Percentiles rank a stretch among this genome's conserved stretches.
Evolutionary conservation across 2,329 filamentous ascomycete species (phyloP).

Genomic region (Monosporascus sp.): DNA sequence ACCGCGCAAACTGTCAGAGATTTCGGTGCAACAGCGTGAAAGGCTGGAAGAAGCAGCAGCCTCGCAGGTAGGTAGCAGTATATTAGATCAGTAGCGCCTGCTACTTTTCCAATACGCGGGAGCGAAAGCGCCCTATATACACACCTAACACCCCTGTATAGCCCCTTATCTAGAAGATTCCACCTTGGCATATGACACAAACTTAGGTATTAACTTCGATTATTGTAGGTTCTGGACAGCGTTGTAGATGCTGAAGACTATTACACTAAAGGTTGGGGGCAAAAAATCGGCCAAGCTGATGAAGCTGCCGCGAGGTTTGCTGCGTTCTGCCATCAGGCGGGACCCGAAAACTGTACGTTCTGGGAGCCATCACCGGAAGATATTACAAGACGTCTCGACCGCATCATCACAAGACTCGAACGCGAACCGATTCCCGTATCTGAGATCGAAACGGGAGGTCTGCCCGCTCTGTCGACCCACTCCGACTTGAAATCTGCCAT

Average conservation of each 20-base stretch:
- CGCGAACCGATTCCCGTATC: constrained; percentile 19
- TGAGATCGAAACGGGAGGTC: constrained; percentile 7
- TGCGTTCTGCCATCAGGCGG: constrained; percentile 19
- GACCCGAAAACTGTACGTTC: constrained; percentile 20
- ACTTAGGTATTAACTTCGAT: too few species aligned
- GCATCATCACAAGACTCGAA: constrained; percentile 19
- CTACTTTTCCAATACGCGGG: too few species aligned
- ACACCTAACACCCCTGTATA: too few species aligned
- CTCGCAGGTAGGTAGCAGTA: too few species aligned
- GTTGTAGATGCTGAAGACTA: constrained; percentile 19
- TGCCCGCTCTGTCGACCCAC: constrained; percentile 20
- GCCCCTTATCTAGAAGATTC: too few species aligned
- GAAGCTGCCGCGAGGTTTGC: constrained; percentile 13
- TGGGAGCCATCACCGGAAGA: constrained; percentile 22
- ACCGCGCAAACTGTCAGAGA: too few species aligned
- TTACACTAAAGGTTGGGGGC: constrained; percentile 17
- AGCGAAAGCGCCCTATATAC: too few species aligned
- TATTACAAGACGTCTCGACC: constrained; percentile 21
- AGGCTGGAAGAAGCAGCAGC: too few species aligned
- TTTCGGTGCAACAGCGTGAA: too few species aligned
- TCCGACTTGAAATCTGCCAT: constrained; percentile 25
- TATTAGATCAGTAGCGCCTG: too few species aligned
- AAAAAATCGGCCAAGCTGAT: constrained; percentile 18
- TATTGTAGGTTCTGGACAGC: constrained; percentile 19
- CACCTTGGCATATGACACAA: too few species aligned